Evolutionary conservation across 2,329 filamentous ascomycete species (phyloP).

Genomic region (Arthrobotrys iridis): DNA sequence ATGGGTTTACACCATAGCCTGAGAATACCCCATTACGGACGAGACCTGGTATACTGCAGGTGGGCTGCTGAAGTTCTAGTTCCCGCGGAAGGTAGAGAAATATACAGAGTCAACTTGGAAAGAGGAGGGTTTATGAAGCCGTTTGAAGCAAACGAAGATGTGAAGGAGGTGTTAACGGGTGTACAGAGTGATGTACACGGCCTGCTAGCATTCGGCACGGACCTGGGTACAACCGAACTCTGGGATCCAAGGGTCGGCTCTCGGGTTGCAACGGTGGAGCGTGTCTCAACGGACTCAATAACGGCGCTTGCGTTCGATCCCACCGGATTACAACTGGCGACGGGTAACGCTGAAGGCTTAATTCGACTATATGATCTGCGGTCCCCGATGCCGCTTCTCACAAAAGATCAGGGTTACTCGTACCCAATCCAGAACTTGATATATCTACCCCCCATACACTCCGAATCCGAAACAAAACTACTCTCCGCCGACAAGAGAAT

Average conservation of each 20-base stretch:
- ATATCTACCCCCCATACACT: constrained; percentile 69
- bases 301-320: constrained; percentile 87
- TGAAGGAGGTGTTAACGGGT: constrained; percentile 85
- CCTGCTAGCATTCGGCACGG: constrained; percentile 90
- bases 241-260: constrained; percentile 90
- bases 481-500: constrained; percentile 93
- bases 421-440: constrained; percentile 87
- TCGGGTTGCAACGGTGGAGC: constrained; percentile 70
- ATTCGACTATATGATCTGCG: constrained; percentile 92
- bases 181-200: constrained; percentile 93
- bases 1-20: constrained; percentile 87
- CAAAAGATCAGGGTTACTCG: constrained; percentile 95
- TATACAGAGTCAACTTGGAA: constrained; percentile 91
- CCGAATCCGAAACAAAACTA: constrained; percentile 84
- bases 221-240: constrained; percentile 93
- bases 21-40: constrained; percentile 90
- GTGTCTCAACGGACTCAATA: constrained; percentile 50
- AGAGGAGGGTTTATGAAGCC: constrained; percentile 92
- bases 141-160: constrained; percentile 86
- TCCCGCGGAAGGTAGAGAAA: constrained; percentile 90
- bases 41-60: constrained; percentile 86
- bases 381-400: constrained; percentile 82
- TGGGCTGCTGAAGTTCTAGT: constrained; percentile 84
- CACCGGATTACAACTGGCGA: constrained; percentile 83
- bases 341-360: constrained; percentile 86